Conservation (phyloP, 441 rosid species). For the Sinapis alba region DNA sequence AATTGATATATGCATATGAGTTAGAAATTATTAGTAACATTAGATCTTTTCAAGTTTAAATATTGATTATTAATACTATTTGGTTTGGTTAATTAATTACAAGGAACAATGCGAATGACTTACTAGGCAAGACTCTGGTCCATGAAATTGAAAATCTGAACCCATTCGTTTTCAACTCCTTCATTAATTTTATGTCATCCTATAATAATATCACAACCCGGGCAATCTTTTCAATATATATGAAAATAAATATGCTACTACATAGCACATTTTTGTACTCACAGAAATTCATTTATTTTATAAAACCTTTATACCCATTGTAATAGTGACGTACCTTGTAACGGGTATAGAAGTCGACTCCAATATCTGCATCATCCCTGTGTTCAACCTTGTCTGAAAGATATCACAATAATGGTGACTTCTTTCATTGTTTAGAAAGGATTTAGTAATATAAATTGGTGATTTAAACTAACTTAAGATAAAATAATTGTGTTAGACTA, state of each 20-base stretch:
- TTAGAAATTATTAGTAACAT: background rate
- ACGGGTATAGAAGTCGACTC: conserved; percentile 36
- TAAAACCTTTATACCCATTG: background rate
- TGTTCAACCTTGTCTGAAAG: conserved; percentile 28
- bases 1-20: background rate
- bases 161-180: conserved; percentile 42
- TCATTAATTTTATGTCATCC: conserved; percentile 44
- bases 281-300: background rate
- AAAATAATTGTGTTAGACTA: background rate
- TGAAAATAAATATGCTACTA: background rate
- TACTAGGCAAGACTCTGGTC: conserved; percentile 52
- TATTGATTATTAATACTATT: background rate
- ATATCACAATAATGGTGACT: background rate
- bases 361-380: background rate
- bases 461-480: background rate
- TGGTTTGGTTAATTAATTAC: background rate
- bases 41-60: background rate
- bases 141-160: conserved; percentile 55
- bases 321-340: conserved; percentile 29
- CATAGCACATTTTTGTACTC: background rate
- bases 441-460: background rate
- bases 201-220: conserved; percentile 16
- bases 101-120: conserved; percentile 22
- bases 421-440: background rate
- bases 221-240: background rate